Evolutionary conservation across 768 basidiomycete species (phyloP), one percentile per base, ranked within the genome.

Genomic region (Naematelia aurantialba): DNA sequence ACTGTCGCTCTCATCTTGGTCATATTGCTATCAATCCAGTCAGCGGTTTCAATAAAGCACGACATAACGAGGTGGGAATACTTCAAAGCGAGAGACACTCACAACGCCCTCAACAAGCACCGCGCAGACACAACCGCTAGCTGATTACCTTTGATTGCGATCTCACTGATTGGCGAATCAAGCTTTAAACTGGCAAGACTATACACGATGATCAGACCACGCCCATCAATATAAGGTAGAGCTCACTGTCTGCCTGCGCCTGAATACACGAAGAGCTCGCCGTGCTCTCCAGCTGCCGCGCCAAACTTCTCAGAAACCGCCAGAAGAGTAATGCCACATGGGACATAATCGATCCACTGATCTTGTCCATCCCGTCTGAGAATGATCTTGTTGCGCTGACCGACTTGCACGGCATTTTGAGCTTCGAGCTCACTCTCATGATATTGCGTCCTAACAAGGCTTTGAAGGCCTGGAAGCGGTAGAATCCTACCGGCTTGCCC

Each of bases 271-370:
- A 82, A 83, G n/a, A 98, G 78, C 2, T 81, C 82, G 0, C 89
- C 89, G 73, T 96, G 91, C 62, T 86, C 82, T 79, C 84, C 82
- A 0, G 85, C 88, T 3, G 84, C 88, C 5, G 89, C 92, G 66
- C 86, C 86, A 71, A 89, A 91, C 1, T 68, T 70, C 12, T 75
- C 70, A 0, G 89, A 87, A 0, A 85, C 85, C 3, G 85, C 84
- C 49, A 89, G 69, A 0, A 81, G 79, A 14, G 93, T 73, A n/a
- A 84, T 85, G 24, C 87, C 85, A 1, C 83, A 84, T 1, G 88
- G 85, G 5, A 94, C 69, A 77, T 89, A 98, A 76, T 97, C 93
- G 45, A 93, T 76, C 91, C 93, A 98, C 55, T 88, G 85, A 11
- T 85, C 87, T 59, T 86, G 61, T 22, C 66, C 69, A 54, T 83